Conservation (phyloP, 805 yeast species). For the Wickerhamiella dianesei region DNA sequence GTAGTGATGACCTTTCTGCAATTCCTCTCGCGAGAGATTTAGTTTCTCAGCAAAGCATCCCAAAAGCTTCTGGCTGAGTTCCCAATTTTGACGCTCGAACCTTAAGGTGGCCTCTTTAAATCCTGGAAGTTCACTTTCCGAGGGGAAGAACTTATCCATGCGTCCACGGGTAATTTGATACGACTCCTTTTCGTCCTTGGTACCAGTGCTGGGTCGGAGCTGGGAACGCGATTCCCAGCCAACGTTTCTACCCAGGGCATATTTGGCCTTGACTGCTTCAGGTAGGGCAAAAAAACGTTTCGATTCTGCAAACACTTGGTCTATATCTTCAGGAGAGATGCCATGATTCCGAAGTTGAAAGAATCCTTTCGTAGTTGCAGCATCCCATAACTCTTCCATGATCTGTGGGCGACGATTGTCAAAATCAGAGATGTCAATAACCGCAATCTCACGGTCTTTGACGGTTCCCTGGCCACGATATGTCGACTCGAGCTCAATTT, state of each 20-base stretch:
- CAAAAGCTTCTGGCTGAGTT: conserved; percentile 6
- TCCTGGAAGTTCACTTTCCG: conserved; percentile 4
- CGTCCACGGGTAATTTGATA: conserved; percentile 11
- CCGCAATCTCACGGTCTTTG: conserved; percentile 6
- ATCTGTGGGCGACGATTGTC: conserved; percentile 7
- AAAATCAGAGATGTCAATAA: conserved; percentile 8
- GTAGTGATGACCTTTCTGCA: conserved; percentile 7
- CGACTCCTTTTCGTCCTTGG: conserved; percentile 12
- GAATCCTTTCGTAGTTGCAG: conserved; percentile 12
- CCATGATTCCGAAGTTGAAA: conserved; percentile 13
- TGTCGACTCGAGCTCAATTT: conserved; percentile 6
- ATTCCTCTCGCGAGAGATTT: conserved; percentile 5
- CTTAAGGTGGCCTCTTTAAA: conserved; percentile 1
- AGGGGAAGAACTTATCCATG: conserved; percentile 11
- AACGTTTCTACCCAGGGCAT: conserved; percentile 6
- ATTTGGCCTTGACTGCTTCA: conserved; percentile 4
- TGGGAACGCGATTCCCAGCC: conserved; percentile 13
- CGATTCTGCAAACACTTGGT: conserved; percentile 8
- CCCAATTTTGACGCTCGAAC: conserved; percentile 9
- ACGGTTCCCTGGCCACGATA: conserved; percentile 8
- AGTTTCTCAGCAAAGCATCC: conserved; percentile 9
- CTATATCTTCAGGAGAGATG: conserved; percentile 5
- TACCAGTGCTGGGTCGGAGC: conserved; percentile 14
- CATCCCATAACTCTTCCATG: conserved; percentile 11
- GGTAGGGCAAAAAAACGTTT: conserved; percentile 9